Base-by-base conservation (phyloP, 352 stramenopile species). In the Chrysophaeum taylorii region DNA sequence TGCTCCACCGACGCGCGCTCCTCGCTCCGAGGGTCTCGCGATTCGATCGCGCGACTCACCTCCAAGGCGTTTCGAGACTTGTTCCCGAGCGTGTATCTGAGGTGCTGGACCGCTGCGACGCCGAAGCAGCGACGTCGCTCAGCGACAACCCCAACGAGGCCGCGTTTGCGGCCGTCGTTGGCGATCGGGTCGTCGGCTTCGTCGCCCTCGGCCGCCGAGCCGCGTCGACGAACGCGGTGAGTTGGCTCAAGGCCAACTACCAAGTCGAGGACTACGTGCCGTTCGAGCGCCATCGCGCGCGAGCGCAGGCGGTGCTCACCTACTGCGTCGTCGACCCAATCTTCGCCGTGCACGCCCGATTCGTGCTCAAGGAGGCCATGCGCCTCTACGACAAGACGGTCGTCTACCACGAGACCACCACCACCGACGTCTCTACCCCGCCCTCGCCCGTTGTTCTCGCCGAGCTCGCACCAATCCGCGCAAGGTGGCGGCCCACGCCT, bases 351-450 rank as follows among this genome's bases (percentile, higher is more conserved):
- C 87, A 82, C 64, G 78, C 78, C 25, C 79, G 84, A 0, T 86
- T 83, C 71, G 64, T 91, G 15, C 69, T 93, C 1, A 82, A 88
- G 53, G 87, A 92, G 76, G 75, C 89, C 18, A 89, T 93, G 83
- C 77, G 85, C 14, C 69, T 84, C 18, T 90, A 83, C 67, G 73
- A 77, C 4, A 91, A 91, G 69, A 86, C 84, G 0, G 89, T 87
- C 23, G 61, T 92, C 7, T 77, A 81, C 72, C 78, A 77, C 69
- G 38, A 75, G 52, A 66, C 70, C n/a, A 62, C 69, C 25, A 64
- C 73, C 7, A 41, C 35, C 23, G 33, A 66, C 23, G 37, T 68
- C 25, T n/a, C n/a, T n/a, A n/a, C n/a, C n/a, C n/a, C n/a, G n/a
- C 57, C 79, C 14, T 76, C 78, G 35, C 39, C 33, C 9, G 43